These are phyloP conservation scores for Hymenochaete sp. DNA, from an alignment of 1,284 basidiomycete species.

Conservation along the genomic window DNA sequence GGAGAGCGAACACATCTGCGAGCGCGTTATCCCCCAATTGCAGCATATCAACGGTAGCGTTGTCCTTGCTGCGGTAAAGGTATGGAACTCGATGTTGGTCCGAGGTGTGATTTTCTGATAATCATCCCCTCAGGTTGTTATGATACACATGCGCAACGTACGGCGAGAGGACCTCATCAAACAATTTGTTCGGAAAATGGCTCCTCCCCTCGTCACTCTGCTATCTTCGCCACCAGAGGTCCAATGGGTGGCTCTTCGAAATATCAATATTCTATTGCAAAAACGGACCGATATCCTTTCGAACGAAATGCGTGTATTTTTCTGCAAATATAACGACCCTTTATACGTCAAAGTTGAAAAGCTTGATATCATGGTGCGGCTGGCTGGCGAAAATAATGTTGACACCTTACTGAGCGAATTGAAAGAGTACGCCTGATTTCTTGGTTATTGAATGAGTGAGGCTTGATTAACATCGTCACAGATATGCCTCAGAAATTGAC, in stretches of 20 bases:
- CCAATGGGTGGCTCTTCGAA: conserved; percentile 95
- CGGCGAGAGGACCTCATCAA: conserved; percentile 80
- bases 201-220: conserved; percentile 83
- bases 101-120: neutral
- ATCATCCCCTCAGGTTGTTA: conserved; percentile 62
- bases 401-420: conserved; percentile 91
- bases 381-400: conserved; percentile 88
- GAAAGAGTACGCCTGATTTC: conserved; percentile 67
- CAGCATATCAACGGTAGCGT: conserved; percentile 96
- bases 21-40: conserved; percentile 96
- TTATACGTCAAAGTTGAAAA: conserved; percentile 98
- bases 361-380: conserved; percentile 95
- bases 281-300: conserved; percentile 83
- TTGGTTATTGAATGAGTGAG: conserved; percentile 3
- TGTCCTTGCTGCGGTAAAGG: conserved; percentile 91
- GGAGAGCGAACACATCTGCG: conserved; percentile 97
- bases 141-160: conserved; percentile 90
- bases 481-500: conserved; percentile 95
- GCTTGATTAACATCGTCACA: conserved; percentile 24
- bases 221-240: conserved; percentile 76
- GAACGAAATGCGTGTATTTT: conserved; percentile 97
- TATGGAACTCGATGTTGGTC: conserved; percentile 25
- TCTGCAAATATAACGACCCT: conserved; percentile 99
- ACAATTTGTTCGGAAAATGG: conserved; percentile 92
- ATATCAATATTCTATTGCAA: conserved; percentile 94